phyloP scores from a whole-genome alignment of 306 rosid species.

The Vigna mungo region DNA sequence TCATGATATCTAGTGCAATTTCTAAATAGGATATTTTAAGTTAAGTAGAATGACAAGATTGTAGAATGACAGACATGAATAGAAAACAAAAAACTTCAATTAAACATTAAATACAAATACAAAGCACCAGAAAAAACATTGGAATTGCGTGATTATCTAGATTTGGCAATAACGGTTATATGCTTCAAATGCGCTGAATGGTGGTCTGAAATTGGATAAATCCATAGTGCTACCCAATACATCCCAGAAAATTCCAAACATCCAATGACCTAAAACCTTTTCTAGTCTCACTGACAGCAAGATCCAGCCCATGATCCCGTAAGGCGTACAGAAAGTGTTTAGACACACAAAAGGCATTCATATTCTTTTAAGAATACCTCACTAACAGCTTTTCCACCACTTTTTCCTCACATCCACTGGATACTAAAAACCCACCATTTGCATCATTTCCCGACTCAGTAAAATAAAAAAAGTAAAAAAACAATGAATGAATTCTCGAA shows the following conservation, averaged over 20 bases:
- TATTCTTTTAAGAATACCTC: neutral
- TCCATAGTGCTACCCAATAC: neutral
- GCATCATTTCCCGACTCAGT: neutral
- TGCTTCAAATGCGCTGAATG: neutral
- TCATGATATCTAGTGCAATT: slow-evolving; percentile 18
- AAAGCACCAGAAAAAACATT: slow-evolving; percentile 15
- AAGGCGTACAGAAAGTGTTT: neutral
- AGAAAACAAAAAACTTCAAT: slow-evolving; percentile 8
- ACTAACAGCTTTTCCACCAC: slow-evolving; percentile 35
- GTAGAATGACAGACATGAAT: neutral
- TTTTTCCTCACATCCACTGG: slow-evolving; percentile 29
- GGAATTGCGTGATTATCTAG: slow-evolving; percentile 5
- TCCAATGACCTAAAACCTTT: slow-evolving; percentile 3
- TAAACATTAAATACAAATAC: neutral
- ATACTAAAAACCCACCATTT: slow-evolving; percentile 29
- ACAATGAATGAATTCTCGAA: slow-evolving; percentile 10
- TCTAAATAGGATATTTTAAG: slow-evolving; percentile 8
- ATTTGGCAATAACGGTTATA: slow-evolving; percentile 15
- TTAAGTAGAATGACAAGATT: neutral
- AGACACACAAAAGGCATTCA: no score
- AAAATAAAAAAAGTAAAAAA: neutral
- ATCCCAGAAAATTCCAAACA: slow-evolving; percentile 33
- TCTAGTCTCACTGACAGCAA: slow-evolving; percentile 5
- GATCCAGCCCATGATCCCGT: slow-evolving; percentile 34
- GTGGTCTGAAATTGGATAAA: neutral